Evolutionary conservation across 2,329 filamentous ascomycete species (phyloP).

Genomic region (Venturia asperata): DNA sequence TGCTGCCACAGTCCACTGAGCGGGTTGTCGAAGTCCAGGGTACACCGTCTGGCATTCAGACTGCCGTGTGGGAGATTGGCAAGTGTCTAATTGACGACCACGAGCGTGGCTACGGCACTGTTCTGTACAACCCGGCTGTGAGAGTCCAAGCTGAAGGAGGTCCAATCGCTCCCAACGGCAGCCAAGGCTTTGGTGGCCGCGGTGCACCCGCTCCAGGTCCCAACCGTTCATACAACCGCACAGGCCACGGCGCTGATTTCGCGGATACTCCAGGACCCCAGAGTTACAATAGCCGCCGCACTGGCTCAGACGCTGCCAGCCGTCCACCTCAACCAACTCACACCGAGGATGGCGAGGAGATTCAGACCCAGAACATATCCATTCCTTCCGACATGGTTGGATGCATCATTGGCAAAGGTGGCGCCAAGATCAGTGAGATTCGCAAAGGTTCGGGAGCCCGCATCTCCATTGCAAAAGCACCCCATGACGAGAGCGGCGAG

Average conservation of each 20-base stretch:
- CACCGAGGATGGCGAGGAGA: conserved; percentile 93
- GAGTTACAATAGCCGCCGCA: conserved; percentile 56
- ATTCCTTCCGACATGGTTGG: conserved; percentile 99
- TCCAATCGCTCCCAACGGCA: conserved; percentile 40
- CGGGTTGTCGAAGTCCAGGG: conserved; percentile 96
- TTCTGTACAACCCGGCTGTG: conserved; percentile 94
- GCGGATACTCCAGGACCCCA: conserved; percentile 65
- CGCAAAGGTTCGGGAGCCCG: conserved; percentile 92
- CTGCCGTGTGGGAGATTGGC: conserved; percentile 96
- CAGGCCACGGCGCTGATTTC: conserved; percentile 95
- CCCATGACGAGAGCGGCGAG: conserved; percentile 95
- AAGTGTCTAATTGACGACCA: conserved; percentile 97
- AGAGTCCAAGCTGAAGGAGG: conserved; percentile 62
- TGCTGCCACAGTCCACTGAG: conserved; percentile 98
- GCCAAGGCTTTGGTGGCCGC: conserved; percentile 41
- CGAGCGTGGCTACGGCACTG: conserved; percentile 93
- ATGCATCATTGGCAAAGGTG: conserved; percentile 93
- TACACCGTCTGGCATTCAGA: conserved; percentile 88
- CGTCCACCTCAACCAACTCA: conserved; percentile 74
- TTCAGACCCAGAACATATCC: conserved; percentile 98
- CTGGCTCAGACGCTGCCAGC: conserved; percentile 71
- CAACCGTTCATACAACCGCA: conserved; percentile 66
- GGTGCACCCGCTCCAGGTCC: conserved; percentile 20
- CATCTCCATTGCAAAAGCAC: conserved; percentile 95
- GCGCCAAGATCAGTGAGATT: conserved; percentile 98